These are phyloP conservation scores for Ogataea glucozyma DNA, from an alignment of 805 yeast species.

Conservation along the genomic window DNA sequence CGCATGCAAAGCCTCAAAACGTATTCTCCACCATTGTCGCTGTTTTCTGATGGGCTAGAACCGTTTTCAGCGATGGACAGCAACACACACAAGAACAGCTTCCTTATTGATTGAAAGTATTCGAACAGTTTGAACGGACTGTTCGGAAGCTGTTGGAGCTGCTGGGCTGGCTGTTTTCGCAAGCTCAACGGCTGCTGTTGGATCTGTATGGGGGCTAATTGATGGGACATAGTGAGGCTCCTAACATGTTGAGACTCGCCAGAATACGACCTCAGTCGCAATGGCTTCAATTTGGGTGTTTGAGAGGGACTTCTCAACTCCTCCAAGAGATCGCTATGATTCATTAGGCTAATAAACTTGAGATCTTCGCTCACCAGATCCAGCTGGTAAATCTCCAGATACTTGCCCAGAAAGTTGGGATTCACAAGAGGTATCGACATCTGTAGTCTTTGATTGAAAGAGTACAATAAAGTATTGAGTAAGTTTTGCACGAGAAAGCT, in stretches of 20 bases:
- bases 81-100: conserved; percentile 26
- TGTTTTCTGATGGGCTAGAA: not conserved
- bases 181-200: not conserved
- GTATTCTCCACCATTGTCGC: conserved; percentile 9
- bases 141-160: conserved; percentile 16
- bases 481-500: conserved; percentile 19
- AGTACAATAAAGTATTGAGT: conserved; percentile 22
- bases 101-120: conserved; percentile 23
- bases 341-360: conserved; percentile 24
- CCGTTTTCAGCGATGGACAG: conserved; percentile 24
- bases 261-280: conserved; percentile 25
- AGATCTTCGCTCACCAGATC: conserved; percentile 25
- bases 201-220: not conserved
- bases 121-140: conserved; percentile 21
- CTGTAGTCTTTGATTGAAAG: conserved; percentile 22
- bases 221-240: conserved; percentile 7
- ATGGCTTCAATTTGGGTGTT: conserved; percentile 19
- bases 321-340: conserved; percentile 19
- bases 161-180: not conserved
- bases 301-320: conserved; percentile 6
- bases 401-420: conserved; percentile 23
- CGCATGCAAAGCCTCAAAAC: conserved; percentile 18
- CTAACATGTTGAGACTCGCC: conserved; percentile 13
- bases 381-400: conserved; percentile 29
- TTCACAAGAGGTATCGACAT: conserved; percentile 19